phyloP scores from a whole-genome alignment of 257 asterid genomes.

The Solanum verrucosum region DNA sequence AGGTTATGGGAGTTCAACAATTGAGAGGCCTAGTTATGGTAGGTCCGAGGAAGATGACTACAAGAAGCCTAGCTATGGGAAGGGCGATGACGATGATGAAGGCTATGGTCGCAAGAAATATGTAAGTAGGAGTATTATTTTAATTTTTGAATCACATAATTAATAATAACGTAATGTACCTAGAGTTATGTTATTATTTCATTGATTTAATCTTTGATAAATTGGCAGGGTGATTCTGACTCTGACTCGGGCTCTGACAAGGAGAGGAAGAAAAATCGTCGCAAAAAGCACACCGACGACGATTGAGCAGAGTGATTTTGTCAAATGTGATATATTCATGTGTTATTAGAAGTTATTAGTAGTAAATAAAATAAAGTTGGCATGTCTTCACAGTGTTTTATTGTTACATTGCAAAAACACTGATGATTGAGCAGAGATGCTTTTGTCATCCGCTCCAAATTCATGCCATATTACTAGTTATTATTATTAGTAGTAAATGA shows the following conservation, averaged over 20 bases:
- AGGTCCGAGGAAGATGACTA: slow-evolving; percentile 37
- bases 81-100: slow-evolving; percentile 25
- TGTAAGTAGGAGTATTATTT: slow-evolving; percentile 22
- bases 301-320: neutral
- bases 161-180: neutral
- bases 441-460: neutral
- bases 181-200: no score
- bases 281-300: slow-evolving; percentile 27
- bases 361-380: slow-evolving; percentile 3
- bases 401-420: slow-evolving; percentile 24
- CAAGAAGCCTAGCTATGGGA: slow-evolving; percentile 39
- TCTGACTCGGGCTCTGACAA: slow-evolving; percentile 8
- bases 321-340: neutral
- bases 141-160: neutral
- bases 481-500: neutral
- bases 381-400: neutral
- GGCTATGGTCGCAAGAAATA: slow-evolving; percentile 65
- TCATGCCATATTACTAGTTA: neutral
- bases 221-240: slow-evolving; percentile 26
- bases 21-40: slow-evolving; percentile 8
- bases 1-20: neutral
- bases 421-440: slow-evolving; percentile 12
- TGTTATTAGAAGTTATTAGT: neutral
- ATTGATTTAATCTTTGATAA: neutral
- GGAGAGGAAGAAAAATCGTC: slow-evolving; percentile 11